A percentile compares a stretch with the other conserved stretches of the same genome.
Conservation (phyloP, 768 basidiomycete genomes). For the Lactifluus rugatus region DNA sequence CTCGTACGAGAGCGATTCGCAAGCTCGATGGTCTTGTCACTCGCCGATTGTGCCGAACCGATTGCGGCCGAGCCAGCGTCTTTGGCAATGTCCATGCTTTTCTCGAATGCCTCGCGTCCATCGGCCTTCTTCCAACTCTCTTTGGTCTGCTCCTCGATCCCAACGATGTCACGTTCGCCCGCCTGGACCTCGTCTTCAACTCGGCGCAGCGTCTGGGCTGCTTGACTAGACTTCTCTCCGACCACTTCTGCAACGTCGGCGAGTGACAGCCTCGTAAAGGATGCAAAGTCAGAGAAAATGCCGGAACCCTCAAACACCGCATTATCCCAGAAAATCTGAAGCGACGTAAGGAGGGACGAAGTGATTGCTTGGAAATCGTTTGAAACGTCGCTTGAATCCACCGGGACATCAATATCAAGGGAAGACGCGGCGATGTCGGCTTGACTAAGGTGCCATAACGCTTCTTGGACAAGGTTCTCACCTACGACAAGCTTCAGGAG, state of each 20-base stretch:
- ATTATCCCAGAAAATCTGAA: conserved; percentile 45
- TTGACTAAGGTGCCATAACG: conserved; percentile 53
- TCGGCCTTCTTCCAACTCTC: conserved; percentile 36
- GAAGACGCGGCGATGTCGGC: conserved; percentile 38
- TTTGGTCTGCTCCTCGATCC: conserved; percentile 43
- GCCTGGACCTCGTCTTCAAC: conserved; percentile 50
- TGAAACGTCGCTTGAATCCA: conserved; percentile 37
- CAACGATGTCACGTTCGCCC: conserved; percentile 49
- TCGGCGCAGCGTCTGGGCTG: conserved; percentile 44
- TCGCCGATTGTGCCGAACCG: conserved; percentile 26
- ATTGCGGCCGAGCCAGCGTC: conserved; percentile 47
- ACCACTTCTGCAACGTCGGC: conserved; percentile 57
- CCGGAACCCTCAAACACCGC: conserved; percentile 43
- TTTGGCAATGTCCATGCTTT: conserved; percentile 58
- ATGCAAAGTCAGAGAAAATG: conserved; percentile 52
- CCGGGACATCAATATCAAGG: conserved; percentile 24
- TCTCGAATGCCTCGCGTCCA: conserved; percentile 47
- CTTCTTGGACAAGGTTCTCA: conserved; percentile 56
- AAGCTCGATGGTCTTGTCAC: conserved; percentile 34
- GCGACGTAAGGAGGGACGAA: conserved; percentile 38
- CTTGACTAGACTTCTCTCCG: conserved; percentile 39
- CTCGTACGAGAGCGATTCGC: conserved; percentile 34
- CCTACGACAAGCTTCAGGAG: conserved; percentile 29
- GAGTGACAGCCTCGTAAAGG: conserved; percentile 52
- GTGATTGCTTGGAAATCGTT: conserved; percentile 44